These are phyloP conservation scores for Yamagishiella unicocca DNA, from an alignment of 139 green algal genomes.

Conservation along the genomic window DNA sequence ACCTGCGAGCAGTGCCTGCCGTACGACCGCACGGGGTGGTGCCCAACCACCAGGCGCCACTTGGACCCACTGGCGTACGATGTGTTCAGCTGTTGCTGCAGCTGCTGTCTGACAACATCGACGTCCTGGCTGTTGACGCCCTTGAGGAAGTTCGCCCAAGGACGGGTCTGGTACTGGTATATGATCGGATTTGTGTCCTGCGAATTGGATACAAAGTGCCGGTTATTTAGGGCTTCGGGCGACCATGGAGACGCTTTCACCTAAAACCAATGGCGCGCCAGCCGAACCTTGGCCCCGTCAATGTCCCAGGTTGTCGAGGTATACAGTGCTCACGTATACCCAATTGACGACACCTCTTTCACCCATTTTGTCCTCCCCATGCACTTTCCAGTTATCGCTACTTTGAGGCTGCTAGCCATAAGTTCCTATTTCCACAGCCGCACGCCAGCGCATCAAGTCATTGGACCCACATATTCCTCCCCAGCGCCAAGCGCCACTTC, in stretches of 20 bases:
- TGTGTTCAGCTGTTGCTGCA: constrained; percentile 21
- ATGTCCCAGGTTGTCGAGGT: too few relatives aligned
- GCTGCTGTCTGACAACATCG: not conserved
- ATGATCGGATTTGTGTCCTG: constrained; percentile 39
- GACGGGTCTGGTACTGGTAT: not conserved
- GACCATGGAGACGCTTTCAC: not conserved
- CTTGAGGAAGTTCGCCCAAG: constrained; percentile 10
- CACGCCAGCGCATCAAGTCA: too few relatives aligned
- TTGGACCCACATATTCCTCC: not conserved
- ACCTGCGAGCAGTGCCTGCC: constrained; percentile 57
- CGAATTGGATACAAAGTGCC: not conserved
- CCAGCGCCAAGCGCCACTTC: not conserved
- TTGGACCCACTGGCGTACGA: not conserved
- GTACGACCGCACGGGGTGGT: constrained; percentile 72
- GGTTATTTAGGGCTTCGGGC: not conserved
- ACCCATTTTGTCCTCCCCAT: too few relatives aligned
- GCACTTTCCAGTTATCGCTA: too few relatives aligned
- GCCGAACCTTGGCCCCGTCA: too few relatives aligned
- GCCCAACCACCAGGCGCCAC: constrained; percentile 81
- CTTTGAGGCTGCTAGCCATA: too few relatives aligned
- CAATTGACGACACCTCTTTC: too few relatives aligned
- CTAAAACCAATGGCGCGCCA: too few relatives aligned
- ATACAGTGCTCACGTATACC: too few relatives aligned
- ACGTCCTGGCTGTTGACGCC: constrained; percentile 15
- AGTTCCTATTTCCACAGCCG: too few relatives aligned